Evolutionary conservation across 495 filamentous ascomycete species (phyloP), one percentile per base, ranked within the genome.

Genomic region (Annulohypoxylon bovei): DNA sequence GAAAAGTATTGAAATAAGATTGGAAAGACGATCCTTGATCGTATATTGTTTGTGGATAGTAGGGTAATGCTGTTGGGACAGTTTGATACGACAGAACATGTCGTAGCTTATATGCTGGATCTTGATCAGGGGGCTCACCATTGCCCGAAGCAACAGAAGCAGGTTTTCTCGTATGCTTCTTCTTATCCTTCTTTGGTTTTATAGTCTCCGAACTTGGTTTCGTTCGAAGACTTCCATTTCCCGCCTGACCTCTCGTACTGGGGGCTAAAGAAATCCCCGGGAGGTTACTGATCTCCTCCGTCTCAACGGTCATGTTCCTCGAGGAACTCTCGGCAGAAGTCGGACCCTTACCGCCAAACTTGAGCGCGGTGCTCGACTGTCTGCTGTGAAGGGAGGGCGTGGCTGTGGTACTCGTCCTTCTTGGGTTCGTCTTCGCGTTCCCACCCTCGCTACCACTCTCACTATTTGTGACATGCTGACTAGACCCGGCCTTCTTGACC

Each of bases 231-330:
- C 92, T 97, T 27, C 90, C 91, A 67, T 84, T 85, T 16, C 85
- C 81, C 25, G 86, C 85, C 68, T 91, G 88, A 40, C 90, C 87
- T 23, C 88, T 88, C 4, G 87, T 81, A 12, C 85, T 90, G 25
- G 91, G 86, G 23, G 90, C 89, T 30, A 96, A 78, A 11, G 92
- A 90, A n/a, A 96, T 89, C 73, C 96, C 95, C 5, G 93, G 93
- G 33, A 97, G 92, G 14, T 95, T 95, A 33, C 87, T 91, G 52
- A 99, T 96, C 4, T 93, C 96, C 81, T 99, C 95, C 3, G 95
- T 98, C 80, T 99, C 95, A 11, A 99, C 95, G 37, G 92, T 98
- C 95, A 99, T 99, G 70, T 93, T 97, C 72, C 90, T 89, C 30
- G 92, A 87, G 12, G 93, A 90, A 8, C 88, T 89, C 75, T 98